Evolutionary conservation across 768 basidiomycete genomes (phyloP), one percentile per base, ranked within the genome.

Genomic region (Filobasidium floriforme): DNA sequence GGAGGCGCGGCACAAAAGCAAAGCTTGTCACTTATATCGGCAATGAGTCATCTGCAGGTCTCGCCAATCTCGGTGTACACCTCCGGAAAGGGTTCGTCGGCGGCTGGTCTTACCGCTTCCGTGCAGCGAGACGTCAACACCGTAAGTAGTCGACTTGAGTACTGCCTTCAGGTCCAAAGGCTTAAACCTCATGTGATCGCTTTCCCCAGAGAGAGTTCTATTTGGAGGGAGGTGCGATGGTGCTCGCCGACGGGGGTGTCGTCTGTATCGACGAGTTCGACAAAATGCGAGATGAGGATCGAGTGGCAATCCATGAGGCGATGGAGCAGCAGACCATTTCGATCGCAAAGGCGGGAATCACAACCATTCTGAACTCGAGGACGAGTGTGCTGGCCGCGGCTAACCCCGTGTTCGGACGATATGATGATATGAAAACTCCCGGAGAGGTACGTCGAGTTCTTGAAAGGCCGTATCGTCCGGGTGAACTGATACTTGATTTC

Each of bases 281-380:
- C 81, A 99, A 99, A 82, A 99, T 99, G 96, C 84, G 94, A 44
- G 96, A 99, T 71, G 94, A 98, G 79, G 96, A 99, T 77, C 87
- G 96, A 63, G 96, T 98, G 5, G 96, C 96, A 0, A 98, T 98
- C 67, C 96, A 98, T 79, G 96, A 98, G 81, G 96, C 94, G 15
- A 99, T 99, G 96, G 96, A 99, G 74, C 96, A 99, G 75, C 94
- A 98, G 75, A 99, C 96, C 0, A 98, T 99, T 71, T 98, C 96
- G 1, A 97, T 99, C 69, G 94, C 94, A 19, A 98, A 99, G 77
- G 96, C 96, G 4, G 96, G 94, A 68, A 99, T 99, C 64, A 97
- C 96, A 0, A 99, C 94, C 1, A 91, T 97, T 7, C 81, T 99
- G 12, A 99, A 99, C 79, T 93, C 92, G 1, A 81, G 94, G 44